These are phyloP conservation scores for Phytophthora pseudosyringae DNA, from an alignment of 352 stramenopile species.

Conservation along the genomic window DNA sequence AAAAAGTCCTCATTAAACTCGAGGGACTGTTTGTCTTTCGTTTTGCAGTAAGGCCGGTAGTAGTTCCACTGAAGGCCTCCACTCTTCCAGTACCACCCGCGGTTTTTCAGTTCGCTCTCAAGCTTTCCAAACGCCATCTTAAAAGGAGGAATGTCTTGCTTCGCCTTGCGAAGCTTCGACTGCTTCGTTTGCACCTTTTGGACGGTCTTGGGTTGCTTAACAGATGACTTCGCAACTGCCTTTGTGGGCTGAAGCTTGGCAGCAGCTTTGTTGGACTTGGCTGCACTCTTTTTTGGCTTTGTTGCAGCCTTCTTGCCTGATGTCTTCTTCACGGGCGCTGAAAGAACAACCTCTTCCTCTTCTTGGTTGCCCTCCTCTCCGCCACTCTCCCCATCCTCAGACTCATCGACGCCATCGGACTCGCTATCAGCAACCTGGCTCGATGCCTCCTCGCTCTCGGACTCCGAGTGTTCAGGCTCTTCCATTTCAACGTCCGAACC, in stretches of 20 bases:
- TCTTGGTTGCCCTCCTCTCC: slow-evolving; percentile 31
- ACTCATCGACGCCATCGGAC: slow-evolving; percentile 13
- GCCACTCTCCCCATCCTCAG: slow-evolving; percentile 8
- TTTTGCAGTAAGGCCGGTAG: slow-evolving; percentile 58
- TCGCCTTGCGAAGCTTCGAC: slow-evolving; percentile 26
- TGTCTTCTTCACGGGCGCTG: slow-evolving; percentile 17
- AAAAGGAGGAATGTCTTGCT: slow-evolving; percentile 52
- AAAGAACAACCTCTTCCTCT: slow-evolving; percentile 19
- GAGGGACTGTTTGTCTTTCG: slow-evolving; percentile 34
- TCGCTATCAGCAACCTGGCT: slow-evolving; percentile 17
- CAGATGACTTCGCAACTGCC: slow-evolving; percentile 1
- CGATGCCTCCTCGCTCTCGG: slow-evolving; percentile 15
- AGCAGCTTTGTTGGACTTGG: slow-evolving; percentile 18
- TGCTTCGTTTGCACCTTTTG: slow-evolving; percentile 1
- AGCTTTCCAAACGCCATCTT: slow-evolving; percentile 68
- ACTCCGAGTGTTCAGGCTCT: slow-evolving; percentile 26
- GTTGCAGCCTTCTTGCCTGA: neutral
- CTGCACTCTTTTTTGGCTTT: slow-evolving; percentile 6
- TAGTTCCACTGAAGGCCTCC: slow-evolving; percentile 53
- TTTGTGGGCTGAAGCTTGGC: slow-evolving; percentile 10
- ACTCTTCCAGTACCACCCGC: slow-evolving; percentile 74
- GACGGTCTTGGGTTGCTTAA: slow-evolving; percentile 2
- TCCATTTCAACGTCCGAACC: slow-evolving; percentile 38
- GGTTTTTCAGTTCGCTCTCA: slow-evolving; percentile 55
- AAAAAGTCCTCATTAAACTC: slow-evolving; percentile 57